Evolutionary conservation across 768 basidiomycete species (phyloP).

Genomic region (Lenzites betulinus): DNA sequence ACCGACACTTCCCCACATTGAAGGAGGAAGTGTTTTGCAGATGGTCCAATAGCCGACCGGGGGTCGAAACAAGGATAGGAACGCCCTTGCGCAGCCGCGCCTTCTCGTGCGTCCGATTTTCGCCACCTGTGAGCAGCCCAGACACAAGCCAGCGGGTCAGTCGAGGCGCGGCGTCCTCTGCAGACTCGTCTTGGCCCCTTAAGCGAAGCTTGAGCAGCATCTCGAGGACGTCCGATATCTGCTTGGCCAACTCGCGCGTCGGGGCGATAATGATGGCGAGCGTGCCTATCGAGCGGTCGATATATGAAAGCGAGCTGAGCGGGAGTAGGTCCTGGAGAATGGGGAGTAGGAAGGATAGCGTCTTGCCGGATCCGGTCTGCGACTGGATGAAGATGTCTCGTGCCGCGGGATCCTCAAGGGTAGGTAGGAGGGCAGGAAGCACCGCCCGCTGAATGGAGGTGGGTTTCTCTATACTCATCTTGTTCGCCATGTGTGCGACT

Average conservation of each 20-base stretch:
- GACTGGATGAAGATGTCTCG: constrained; percentile 93
- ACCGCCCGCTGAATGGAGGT: constrained; percentile 87
- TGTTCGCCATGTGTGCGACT: constrained; percentile 70
- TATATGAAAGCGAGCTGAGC: constrained; percentile 85
- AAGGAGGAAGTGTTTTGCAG: constrained; percentile 94
- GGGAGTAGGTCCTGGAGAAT: constrained; percentile 94
- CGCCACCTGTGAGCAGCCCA: constrained; percentile 91
- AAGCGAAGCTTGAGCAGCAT: constrained; percentile 75
- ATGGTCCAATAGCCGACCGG: constrained; percentile 93
- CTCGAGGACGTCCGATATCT: constrained; percentile 95
- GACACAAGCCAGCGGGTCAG: constrained; percentile 93
- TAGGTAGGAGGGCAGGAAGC: constrained; percentile 59
- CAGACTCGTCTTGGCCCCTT: constrained; percentile 55
- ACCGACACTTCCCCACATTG: constrained; percentile 90
- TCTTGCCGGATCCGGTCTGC: constrained; percentile 97
- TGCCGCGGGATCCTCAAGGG: constrained; percentile 34
- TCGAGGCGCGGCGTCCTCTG: constrained; percentile 45
- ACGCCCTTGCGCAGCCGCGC: constrained; percentile 91
- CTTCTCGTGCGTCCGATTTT: constrained; percentile 93
- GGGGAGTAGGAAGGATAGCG: constrained; percentile 88
- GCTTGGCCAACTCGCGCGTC: constrained; percentile 93
- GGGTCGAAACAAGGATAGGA: constrained; percentile 94
- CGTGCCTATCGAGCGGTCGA: constrained; percentile 93
- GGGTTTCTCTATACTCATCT: constrained; percentile 82
- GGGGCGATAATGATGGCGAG: constrained; percentile 94